Base-by-base conservation (phyloP, 805 yeast genomes). In the Limtongia smithiae region DNA sequence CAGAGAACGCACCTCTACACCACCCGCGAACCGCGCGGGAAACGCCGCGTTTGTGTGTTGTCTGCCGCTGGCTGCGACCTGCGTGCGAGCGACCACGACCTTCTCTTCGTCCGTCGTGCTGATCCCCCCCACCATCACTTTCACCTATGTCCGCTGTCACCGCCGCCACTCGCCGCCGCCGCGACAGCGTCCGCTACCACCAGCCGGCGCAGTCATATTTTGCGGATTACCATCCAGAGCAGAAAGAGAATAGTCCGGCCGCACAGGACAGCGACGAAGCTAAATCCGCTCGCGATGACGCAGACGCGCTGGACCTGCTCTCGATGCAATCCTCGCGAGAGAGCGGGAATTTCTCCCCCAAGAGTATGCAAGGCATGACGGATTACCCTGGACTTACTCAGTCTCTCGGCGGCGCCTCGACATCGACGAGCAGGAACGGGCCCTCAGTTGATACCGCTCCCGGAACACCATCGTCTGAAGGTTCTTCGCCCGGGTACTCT, bases 281-380 rank as follows among this genome's bases (percentile, higher is more conserved):
- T n/a, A 38, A n/a, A 14, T 15, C 46, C 3, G 46, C 22, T 7
- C 33, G 24, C 18, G 44, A 45, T 14, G 35, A 38, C 18, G 43
- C 48, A 12, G 48, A 40, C 34, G 44, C 44, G 15, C 14, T 40
- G 17, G 41, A 40, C 30, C 38, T 46, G 31, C 44, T 40, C 14
- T 20, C 50, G 31, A 21, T 40, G 31, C 45, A 35, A 35, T 17
- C 40, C 6, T 2, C 41, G 12, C 25, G 21, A 8, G n/a, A 34
- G 8, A 18, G 34, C 14, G 15, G 21, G 7, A 33, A 14, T 22
- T 30, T 20, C 9, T 18, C 27, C 18, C 27, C 46, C 8, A 17
- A 8, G 12, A 39, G 17, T 36, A n/a, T n/a, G n/a, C n/a, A n/a
- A n/a, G n/a, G n/a, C n/a, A n/a, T n/a, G n/a, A n/a, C n/a, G n/a